A percentile compares a stretch with the other conserved stretches of the same genome.
These are phyloP conservation scores for Spathaspora passalidarum DNA, from an alignment of 805 yeast genomes.

Conservation along the genomic window DNA sequence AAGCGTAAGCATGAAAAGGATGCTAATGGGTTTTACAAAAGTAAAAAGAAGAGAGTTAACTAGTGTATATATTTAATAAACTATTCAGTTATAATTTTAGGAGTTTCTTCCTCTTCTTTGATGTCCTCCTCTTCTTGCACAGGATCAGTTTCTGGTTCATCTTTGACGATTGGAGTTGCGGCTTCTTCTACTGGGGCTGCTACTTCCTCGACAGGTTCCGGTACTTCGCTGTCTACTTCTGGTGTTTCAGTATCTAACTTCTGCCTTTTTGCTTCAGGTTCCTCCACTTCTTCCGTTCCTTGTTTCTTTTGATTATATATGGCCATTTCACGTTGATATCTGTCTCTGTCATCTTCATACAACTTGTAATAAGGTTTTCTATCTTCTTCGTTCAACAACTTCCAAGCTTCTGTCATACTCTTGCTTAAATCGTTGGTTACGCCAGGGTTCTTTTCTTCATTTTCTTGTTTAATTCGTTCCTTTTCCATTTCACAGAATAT, in stretches of 20 bases:
- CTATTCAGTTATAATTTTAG: too few relatives aligned
- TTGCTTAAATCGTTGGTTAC: conserved; percentile 58
- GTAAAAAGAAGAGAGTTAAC: conserved; percentile 47
- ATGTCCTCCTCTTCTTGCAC: not conserved
- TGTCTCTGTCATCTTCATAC: conserved; percentile 73
- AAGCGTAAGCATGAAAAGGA: conserved; percentile 74
- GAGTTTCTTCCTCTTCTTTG: not conserved
- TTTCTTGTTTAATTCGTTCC: conserved; percentile 60
- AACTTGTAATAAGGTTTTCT: conserved; percentile 70
- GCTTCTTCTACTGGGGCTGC: not conserved
- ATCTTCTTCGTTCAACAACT: conserved; percentile 61
- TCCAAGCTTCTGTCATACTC: conserved; percentile 85
- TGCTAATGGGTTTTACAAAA: conserved; percentile 70
- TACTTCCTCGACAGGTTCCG: not conserved
- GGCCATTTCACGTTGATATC: conserved; percentile 73
- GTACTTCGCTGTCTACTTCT: not conserved
- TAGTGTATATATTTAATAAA: conserved; percentile 8
- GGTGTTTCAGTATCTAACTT: conserved; percentile 4
- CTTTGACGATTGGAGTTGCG: not conserved
- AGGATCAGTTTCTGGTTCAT: not conserved
- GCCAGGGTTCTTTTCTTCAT: conserved; percentile 52
- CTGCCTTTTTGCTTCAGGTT: conserved; percentile 3
- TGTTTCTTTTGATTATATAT: conserved; percentile 40
- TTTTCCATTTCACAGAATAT: conserved; percentile 85
- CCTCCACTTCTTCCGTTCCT: conserved; percentile 9